Percentiles rank a stretch among this genome's conserved stretches.
Evolutionary conservation across 73 alveolate species (phyloP).

Genomic region (Symbiodinium natans): DNA sequence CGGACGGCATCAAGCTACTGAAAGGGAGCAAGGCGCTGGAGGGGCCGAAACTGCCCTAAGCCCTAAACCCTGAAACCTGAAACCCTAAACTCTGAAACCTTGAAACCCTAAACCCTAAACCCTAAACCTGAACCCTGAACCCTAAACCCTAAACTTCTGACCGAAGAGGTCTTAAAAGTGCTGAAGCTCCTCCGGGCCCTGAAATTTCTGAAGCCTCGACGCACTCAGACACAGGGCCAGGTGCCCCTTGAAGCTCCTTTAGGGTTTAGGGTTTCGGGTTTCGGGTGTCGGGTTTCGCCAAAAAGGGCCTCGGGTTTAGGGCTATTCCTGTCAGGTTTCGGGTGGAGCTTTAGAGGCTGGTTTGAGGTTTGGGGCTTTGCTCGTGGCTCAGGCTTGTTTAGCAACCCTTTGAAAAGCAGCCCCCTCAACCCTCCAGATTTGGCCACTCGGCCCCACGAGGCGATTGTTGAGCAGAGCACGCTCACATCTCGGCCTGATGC

Average conservation of each 20-base stretch:
- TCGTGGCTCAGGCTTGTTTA: too few relatives aligned
- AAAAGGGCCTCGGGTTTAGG: neutral
- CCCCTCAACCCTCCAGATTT: too few relatives aligned
- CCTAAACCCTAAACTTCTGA: neutral
- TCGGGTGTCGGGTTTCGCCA: neutral
- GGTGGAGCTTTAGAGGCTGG: too few relatives aligned
- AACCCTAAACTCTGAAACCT: neutral
- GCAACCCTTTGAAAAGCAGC: too few relatives aligned
- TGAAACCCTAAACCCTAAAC: neutral
- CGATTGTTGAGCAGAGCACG: too few relatives aligned
- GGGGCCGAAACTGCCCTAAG: neutral
- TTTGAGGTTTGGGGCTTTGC: too few relatives aligned
- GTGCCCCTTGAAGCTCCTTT: too few relatives aligned
- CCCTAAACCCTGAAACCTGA: neutral
- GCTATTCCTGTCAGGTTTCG: neutral
- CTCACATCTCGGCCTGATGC: too few relatives aligned
- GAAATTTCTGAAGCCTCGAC: slow-evolving; percentile 11
- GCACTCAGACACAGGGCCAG: neutral
- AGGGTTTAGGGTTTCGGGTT: neutral
- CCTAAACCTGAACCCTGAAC: neutral
- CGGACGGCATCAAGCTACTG: slow-evolving; percentile 41
- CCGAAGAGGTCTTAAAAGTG: slow-evolving; percentile 41
- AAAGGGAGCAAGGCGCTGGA: slow-evolving; percentile 31
- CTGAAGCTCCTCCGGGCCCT: slow-evolving; percentile 40
- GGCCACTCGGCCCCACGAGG: too few relatives aligned